Base-by-base conservation (phyloP, 1,139 yeast genomes). In the Geotrichum klebahnii region DNA sequence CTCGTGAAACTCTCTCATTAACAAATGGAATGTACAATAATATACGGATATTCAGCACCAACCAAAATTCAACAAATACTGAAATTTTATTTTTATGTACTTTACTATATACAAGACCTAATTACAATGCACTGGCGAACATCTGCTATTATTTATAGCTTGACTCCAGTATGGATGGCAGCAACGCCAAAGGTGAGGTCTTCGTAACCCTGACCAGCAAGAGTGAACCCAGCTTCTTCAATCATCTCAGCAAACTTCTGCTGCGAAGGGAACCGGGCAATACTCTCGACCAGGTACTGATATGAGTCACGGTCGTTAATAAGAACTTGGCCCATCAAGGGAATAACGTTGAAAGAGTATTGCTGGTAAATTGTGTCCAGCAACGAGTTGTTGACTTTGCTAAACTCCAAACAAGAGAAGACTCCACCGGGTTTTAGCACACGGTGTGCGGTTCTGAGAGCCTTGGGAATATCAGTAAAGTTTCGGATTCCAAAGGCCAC, bases 341-440 rank as follows among this genome's bases (percentile, higher is more conserved):
- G 99, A 59, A 92, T 77, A 48, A 86, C 73, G 48, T 88, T 84
- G 67, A 86, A 86, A 12, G 96, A 86, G 76, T 95, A 94, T 37
- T 89, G 82, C 64, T 85, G 89, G 72, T 92, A 92, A 29, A 81
- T 72, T 53, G 80, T 74, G 64, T 86, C 92, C 49, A 94, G 70
- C 12, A 83, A 64, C 24, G 87, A 81, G 66, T 88, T 85, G 52
- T 86, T 85, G 53, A 94, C 97, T 65, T 89, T 92, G 53, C 95
- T 84, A 64, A 92, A 92, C 68, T 92, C 99, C 55, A 92, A 77
- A 69, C 97, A 90, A 35, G 96, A 96, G 67, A 92, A 94, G 46
- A 94, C 87, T 62, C 99, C 99, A 63, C 99, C 98, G n/a, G 97
- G 98, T 68, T 84, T 87, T 64, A 92, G 78, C 28, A 90, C 95